Conservation (phyloP, 768 basidiomycete genomes). For the Gautieria morchelliformis region DNA sequence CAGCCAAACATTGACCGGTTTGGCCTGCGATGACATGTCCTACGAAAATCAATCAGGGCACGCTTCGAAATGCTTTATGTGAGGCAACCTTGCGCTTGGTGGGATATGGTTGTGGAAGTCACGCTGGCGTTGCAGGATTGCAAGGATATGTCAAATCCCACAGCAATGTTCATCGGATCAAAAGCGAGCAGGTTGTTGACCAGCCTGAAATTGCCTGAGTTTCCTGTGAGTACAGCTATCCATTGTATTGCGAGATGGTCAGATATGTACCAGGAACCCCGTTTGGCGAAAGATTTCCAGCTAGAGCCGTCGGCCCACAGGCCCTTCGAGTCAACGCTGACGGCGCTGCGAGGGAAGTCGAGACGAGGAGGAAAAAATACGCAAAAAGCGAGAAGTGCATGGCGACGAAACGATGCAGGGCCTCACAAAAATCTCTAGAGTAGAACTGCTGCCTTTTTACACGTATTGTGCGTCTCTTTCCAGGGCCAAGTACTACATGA, state of each 20-base stretch:
- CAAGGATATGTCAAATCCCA: neutral
- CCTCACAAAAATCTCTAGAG: no score
- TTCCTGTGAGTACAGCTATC: neutral
- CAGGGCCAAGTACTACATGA: no score
- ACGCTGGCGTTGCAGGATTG: neutral
- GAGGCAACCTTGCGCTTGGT: no score
- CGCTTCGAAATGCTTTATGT: neutral
- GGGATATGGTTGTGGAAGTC: no score
- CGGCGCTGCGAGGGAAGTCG: neutral
- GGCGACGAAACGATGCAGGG: neutral
- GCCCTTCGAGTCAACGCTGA: neutral
- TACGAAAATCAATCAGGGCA: neutral
- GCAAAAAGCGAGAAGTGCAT: neutral
- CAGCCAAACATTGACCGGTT: neutral
- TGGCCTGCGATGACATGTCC: neutral
- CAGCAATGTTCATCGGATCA: neutral
- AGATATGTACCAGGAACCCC: neutral
- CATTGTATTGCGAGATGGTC: neutral
- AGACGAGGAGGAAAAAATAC: neutral
- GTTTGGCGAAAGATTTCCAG: neutral
- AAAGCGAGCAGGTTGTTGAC: neutral
- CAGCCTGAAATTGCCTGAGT: conserved; percentile 2
- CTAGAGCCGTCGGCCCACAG: neutral
- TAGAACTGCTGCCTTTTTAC: no score
- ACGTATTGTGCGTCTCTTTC: no score